A percentile compares a stretch with the other conserved stretches of the same genome.
Evolutionary conservation across 306 rosid genomes (phyloP).

Genomic region (Astragalus membranaceus): DNA sequence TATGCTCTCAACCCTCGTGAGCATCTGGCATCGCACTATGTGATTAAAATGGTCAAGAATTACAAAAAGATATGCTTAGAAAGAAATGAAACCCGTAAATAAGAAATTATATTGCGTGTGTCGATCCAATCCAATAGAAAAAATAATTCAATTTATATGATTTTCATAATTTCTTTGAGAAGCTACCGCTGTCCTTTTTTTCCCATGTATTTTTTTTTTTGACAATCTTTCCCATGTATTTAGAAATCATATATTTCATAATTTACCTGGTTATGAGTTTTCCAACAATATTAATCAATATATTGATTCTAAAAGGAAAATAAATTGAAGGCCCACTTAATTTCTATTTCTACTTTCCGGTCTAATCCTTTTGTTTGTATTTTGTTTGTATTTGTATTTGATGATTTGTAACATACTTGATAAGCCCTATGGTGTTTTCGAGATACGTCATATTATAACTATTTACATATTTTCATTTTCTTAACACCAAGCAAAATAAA

Average conservation of each 20-base stretch:
- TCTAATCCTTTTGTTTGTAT: slow-evolving; percentile 24
- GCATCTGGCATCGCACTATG: too few relatives aligned
- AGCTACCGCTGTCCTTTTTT: slow-evolving; percentile 7
- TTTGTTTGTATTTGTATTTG: slow-evolving; percentile 22
- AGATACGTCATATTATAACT: too few relatives aligned
- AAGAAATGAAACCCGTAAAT: too few relatives aligned
- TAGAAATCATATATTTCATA: background rate
- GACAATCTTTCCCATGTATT: too few relatives aligned
- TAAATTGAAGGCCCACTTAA: slow-evolving; percentile 10
- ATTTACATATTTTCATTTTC: too few relatives aligned
- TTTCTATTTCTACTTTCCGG: slow-evolving; percentile 1
- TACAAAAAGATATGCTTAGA: too few relatives aligned
- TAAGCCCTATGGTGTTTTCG: background rate
- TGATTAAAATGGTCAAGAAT: too few relatives aligned
- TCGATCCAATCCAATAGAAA: too few relatives aligned
- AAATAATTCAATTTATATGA: background rate
- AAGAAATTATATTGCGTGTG: too few relatives aligned
- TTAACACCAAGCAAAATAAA: too few relatives aligned
- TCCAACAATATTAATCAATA: slow-evolving; percentile 17
- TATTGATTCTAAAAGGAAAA: background rate
- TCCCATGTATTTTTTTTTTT: background rate
- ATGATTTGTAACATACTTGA: background rate
- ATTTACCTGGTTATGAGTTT: slow-evolving; percentile 38
- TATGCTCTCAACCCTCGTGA: too few relatives aligned
- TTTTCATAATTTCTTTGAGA: too few relatives aligned